These are phyloP conservation scores for Cladophialophora carrionii DNA, from an alignment of 2,329 filamentous ascomycete genomes.

Conservation along the genomic window DNA sequence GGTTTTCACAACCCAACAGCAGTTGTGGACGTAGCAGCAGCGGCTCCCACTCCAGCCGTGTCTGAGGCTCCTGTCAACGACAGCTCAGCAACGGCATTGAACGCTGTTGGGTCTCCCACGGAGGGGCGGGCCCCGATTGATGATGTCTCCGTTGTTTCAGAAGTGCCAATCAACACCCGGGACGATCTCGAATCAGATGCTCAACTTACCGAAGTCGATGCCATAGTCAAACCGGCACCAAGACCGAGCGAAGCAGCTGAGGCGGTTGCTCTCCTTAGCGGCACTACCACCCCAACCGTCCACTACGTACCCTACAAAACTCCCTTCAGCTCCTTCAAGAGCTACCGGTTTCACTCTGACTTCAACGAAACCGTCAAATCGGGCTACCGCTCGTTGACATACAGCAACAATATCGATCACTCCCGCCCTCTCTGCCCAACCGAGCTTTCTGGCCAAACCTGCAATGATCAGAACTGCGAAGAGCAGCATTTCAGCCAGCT, in stretches of 20 bases:
- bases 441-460: slow-evolving; percentile 70
- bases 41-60: not conserved
- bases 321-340: slow-evolving; percentile 78
- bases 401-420: slow-evolving; percentile 85
- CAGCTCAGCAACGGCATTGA: not conserved
- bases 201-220: slow-evolving; percentile 24
- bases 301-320: slow-evolving; percentile 74
- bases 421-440: slow-evolving; percentile 74
- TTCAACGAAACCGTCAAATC: slow-evolving; percentile 70
- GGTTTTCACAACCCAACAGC: slow-evolving; percentile 34
- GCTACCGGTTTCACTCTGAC: slow-evolving; percentile 85
- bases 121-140: slow-evolving; percentile 2
- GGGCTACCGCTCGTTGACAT: slow-evolving; percentile 87
- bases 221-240: slow-evolving; percentile 19
- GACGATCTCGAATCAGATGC: slow-evolving; percentile 27
- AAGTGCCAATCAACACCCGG: slow-evolving; percentile 17
- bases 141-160: slow-evolving; percentile 16
- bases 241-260: slow-evolving; percentile 4
- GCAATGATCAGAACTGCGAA: slow-evolving; percentile 73
- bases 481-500: slow-evolving; percentile 80
- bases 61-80: not conserved
- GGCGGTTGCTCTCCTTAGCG: slow-evolving; percentile 11
- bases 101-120: not conserved
- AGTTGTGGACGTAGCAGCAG: slow-evolving; percentile 4
- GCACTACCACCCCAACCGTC: slow-evolving; percentile 27